phyloP scores from a whole-genome alignment of 345 rosid species.

The Populus nigra region DNA sequence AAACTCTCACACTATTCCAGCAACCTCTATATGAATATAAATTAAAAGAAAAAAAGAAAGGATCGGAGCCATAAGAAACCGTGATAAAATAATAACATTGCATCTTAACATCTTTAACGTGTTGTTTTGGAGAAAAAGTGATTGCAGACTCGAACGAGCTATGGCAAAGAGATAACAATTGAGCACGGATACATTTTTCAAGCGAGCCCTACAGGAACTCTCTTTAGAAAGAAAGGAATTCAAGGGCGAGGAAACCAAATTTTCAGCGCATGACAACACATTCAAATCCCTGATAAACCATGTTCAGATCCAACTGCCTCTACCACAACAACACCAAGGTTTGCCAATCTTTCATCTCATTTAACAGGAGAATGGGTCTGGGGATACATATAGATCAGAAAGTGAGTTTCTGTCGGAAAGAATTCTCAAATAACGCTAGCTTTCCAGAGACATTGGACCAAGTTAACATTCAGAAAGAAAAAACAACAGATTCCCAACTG shows the following conservation, averaged over 20 bases:
- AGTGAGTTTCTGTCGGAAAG: not conserved
- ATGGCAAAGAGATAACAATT: too few species aligned
- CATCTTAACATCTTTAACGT: too few species aligned
- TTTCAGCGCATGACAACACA: not conserved
- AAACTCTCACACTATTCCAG: too few species aligned
- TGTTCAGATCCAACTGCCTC: not conserved
- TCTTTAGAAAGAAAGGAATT: not conserved
- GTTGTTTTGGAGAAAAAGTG: too few species aligned
- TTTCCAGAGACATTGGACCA: not conserved
- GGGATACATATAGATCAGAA: not conserved
- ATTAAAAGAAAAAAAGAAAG: not conserved
- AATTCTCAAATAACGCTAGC: not conserved
- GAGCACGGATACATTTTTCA: not conserved
- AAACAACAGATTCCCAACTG: not conserved
- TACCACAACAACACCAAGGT: not conserved
- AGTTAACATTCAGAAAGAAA: not conserved
- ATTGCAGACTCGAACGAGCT: too few species aligned
- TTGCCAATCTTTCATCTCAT: not conserved
- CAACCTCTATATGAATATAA: too few species aligned
- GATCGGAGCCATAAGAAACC: too few species aligned
- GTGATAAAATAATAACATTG: too few species aligned
- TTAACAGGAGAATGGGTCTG: not conserved
- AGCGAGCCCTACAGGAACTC: not conserved
- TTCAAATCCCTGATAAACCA: not conserved
- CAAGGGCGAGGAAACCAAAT: not conserved